Evolutionary conservation across 768 basidiomycete genomes (phyloP).

Genomic region (Auriscalpium vulgare): DNA sequence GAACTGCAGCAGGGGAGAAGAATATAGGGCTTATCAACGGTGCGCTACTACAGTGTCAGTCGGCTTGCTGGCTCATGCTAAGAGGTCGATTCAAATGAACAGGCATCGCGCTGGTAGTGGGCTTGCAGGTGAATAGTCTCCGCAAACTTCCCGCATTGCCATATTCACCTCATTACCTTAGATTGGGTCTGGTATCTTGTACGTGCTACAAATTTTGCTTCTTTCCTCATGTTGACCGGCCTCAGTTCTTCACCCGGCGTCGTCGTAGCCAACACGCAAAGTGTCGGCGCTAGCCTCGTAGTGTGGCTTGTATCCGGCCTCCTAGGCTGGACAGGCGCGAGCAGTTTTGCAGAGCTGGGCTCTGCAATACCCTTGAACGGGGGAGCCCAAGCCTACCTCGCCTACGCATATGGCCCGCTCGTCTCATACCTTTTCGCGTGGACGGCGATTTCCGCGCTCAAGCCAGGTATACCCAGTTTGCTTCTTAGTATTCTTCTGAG

Average conservation of each 20-base stretch:
- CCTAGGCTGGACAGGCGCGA: slow-evolving; percentile 92
- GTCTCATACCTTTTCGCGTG: slow-evolving; percentile 90
- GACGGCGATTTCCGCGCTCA: slow-evolving; percentile 86
- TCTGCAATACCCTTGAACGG: slow-evolving; percentile 74
- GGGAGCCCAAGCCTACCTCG: slow-evolving; percentile 72
- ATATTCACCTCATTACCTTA: slow-evolving; percentile 18
- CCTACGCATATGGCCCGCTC: slow-evolving; percentile 82
- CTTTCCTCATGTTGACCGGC: slow-evolving; percentile 2
- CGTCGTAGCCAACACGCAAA: slow-evolving; percentile 80
- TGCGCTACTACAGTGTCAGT: slow-evolving; percentile 23
- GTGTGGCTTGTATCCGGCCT: slow-evolving; percentile 84
- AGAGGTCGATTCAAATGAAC: background rate
- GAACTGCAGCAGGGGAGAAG: slow-evolving; percentile 51
- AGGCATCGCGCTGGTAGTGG: slow-evolving; percentile 85
- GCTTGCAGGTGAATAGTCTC: slow-evolving; percentile 51
- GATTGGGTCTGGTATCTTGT: slow-evolving; percentile 96
- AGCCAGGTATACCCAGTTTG: slow-evolving; percentile 52
- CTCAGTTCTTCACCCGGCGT: slow-evolving; percentile 86
- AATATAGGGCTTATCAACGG: slow-evolving; percentile 73
- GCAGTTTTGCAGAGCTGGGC: slow-evolving; percentile 89
- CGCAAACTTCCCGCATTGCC: slow-evolving; percentile 1
- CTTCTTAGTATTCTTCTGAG: background rate
- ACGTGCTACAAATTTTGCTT: slow-evolving; percentile 19
- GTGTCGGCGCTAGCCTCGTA: slow-evolving; percentile 79
- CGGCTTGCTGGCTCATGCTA: background rate